These are phyloP conservation scores for Nyctanthes arbortristis DNA, from an alignment of 257 asterid genomes.

Conservation along the genomic window DNA sequence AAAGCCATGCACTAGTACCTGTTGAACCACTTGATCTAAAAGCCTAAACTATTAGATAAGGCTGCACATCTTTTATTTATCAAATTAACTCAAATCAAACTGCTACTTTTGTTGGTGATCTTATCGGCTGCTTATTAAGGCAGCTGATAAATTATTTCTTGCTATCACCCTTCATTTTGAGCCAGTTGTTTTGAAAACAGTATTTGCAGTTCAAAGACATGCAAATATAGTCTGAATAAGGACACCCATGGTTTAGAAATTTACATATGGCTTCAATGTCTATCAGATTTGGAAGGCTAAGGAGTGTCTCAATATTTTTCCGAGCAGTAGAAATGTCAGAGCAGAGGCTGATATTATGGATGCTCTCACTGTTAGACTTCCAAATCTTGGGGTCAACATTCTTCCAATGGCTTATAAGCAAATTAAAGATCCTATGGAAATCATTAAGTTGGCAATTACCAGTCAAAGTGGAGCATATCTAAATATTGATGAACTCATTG, in stretches of 20 bases:
- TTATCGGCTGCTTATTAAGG: constrained; percentile 3
- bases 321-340: constrained; percentile 81
- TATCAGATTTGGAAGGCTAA: constrained; percentile 96
- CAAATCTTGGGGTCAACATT: constrained; percentile 90
- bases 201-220: constrained; percentile 8
- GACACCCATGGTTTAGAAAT: constrained; percentile 2
- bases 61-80: too few species aligned
- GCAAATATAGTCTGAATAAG: background rate
- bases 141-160: constrained; percentile 2
- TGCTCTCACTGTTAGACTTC: constrained; percentile 92
- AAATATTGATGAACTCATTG: constrained; percentile 90
- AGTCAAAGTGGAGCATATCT: constrained; percentile 85
- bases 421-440: constrained; percentile 95
- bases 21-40: too few species aligned
- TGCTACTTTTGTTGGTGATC: constrained; percentile 18
- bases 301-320: constrained; percentile 89
- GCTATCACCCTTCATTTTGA: constrained; percentile 2
- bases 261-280: constrained; percentile 19
- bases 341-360: constrained; percentile 85
- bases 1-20: too few species aligned
- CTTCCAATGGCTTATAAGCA: constrained; percentile 95
- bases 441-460: constrained; percentile 81
- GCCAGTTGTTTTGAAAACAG: constrained; percentile 3
- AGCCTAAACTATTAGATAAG: too few species aligned
- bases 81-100: constrained; percentile 11